Conservation (phyloP, 805 yeast species). For the Ogataea paradorogensis region DNA sequence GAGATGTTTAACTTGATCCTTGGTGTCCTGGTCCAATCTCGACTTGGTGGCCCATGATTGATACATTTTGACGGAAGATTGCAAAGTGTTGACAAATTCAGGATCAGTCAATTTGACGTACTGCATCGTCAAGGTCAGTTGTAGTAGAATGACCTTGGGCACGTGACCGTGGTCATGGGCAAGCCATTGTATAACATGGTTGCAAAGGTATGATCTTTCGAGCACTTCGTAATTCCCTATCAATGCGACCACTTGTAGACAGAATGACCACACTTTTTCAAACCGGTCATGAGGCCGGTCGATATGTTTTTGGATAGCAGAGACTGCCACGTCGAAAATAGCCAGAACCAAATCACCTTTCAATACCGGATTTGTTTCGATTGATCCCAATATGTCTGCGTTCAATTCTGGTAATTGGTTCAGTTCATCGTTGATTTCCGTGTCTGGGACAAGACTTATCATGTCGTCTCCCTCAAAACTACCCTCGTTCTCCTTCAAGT, state of each 20-base stretch:
- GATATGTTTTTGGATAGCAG: slow-evolving; percentile 38
- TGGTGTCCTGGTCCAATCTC: slow-evolving; percentile 28
- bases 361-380: slow-evolving; percentile 78
- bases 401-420: slow-evolving; percentile 83
- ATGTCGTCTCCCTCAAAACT: slow-evolving; percentile 27
- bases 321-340: slow-evolving; percentile 64
- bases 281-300: slow-evolving; percentile 29
- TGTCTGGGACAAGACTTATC: slow-evolving; percentile 23
- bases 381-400: slow-evolving; percentile 77
- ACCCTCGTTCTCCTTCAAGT: slow-evolving; percentile 42
- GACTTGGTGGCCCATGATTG: slow-evolving; percentile 49
- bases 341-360: slow-evolving; percentile 71
- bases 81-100: slow-evolving; percentile 56
- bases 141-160: slow-evolving; percentile 42
- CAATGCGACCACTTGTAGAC: slow-evolving; percentile 46
- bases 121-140: slow-evolving; percentile 67
- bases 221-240: slow-evolving; percentile 69
- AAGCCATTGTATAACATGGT: slow-evolving; percentile 59
- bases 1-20: slow-evolving; percentile 31
- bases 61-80: slow-evolving; percentile 68
- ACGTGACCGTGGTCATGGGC: slow-evolving; percentile 40
- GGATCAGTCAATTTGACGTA: slow-evolving; percentile 39
- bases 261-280: slow-evolving; percentile 40
- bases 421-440: slow-evolving; percentile 60
- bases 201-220: slow-evolving; percentile 63